A percentile compares a stretch with the other conserved stretches of the same genome.
Evolutionary conservation across 2,329 filamentous ascomycete genomes (phyloP).

Genomic region (Alternaria postmessia): DNA sequence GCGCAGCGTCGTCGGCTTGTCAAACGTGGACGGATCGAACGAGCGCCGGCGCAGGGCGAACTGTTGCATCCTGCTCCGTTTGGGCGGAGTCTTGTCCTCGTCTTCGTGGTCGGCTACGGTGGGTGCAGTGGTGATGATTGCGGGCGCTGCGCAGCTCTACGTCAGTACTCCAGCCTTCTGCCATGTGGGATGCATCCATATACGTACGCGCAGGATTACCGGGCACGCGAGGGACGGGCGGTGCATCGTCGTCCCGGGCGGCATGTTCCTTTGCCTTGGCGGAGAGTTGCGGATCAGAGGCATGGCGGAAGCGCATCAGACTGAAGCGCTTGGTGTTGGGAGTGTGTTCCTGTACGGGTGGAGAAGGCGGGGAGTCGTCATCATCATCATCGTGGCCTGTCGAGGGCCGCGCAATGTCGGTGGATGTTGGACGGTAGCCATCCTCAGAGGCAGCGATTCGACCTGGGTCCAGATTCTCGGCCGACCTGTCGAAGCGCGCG

Average conservation of each 20-base stretch:
- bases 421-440: slow-evolving; percentile 41
- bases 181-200: not conserved
- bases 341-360: slow-evolving; percentile 46
- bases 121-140: slow-evolving; percentile 91
- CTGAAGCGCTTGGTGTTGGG: slow-evolving; percentile 64
- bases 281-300: slow-evolving; percentile 89
- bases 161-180: slow-evolving; percentile 31
- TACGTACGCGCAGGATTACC: slow-evolving; percentile 35
- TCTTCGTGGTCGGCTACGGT: slow-evolving; percentile 61
- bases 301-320: slow-evolving; percentile 86
- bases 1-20: slow-evolving; percentile 40
- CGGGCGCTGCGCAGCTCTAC: slow-evolving; percentile 54
- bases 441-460: slow-evolving; percentile 46
- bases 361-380: slow-evolving; percentile 38
- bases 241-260: slow-evolving; percentile 40
- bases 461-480: slow-evolving; percentile 34
- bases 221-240: slow-evolving; percentile 44
- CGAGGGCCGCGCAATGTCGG: slow-evolving; percentile 35
- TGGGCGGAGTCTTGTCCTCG: slow-evolving; percentile 26
- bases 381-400: slow-evolving; percentile 6
- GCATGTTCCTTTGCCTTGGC: slow-evolving; percentile 75
- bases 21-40: slow-evolving; percentile 45
- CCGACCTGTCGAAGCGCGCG: slow-evolving; percentile 32
- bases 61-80: slow-evolving; percentile 46
- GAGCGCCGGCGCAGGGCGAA: slow-evolving; percentile 47